Conservation (phyloP, 371 early-diverging fungal genomes). For the Rhizopus microsporus region DNA sequence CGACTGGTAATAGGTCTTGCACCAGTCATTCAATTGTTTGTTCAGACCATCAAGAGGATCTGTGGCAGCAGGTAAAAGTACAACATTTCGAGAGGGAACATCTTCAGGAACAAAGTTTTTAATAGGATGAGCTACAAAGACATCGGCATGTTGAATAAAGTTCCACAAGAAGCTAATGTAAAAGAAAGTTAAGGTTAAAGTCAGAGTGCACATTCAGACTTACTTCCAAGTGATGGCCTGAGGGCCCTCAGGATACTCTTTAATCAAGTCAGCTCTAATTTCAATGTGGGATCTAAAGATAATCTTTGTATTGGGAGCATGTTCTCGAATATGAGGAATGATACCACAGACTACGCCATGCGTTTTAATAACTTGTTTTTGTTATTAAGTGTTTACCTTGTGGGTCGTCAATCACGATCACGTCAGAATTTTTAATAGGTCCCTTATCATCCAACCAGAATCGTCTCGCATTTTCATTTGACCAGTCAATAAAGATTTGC, state of each 20-base stretch:
- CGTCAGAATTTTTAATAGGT: constrained; percentile 67
- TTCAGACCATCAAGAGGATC: constrained; percentile 79
- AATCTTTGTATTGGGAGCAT: constrained; percentile 69
- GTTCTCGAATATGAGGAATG: constrained; percentile 72
- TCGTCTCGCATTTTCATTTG: constrained; percentile 69
- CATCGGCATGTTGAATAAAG: constrained; percentile 71
- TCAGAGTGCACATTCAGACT: constrained; percentile 3
- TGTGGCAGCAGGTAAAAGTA: constrained; percentile 76
- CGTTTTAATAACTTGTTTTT: constrained; percentile 6
- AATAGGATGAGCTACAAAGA: constrained; percentile 83
- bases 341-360: constrained; percentile 62
- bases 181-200: background rate
- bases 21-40: constrained; percentile 55
- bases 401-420: constrained; percentile 89
- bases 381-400: constrained; percentile 53
- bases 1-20: constrained; percentile 67
- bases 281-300: constrained; percentile 90
- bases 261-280: constrained; percentile 73
- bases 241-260: constrained; percentile 52
- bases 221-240: constrained; percentile 69
- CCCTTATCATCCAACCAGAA: constrained; percentile 75
- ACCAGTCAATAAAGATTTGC: constrained; percentile 72
- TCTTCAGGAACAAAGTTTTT: constrained; percentile 69
- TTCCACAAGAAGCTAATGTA: constrained; percentile 66
- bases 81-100: constrained; percentile 65